Percentiles rank a stretch among this genome's conserved stretches.
These are phyloP conservation scores for Acacia concinna DNA, from an alignment of 331 rosid species.

Conservation along the genomic window DNA sequence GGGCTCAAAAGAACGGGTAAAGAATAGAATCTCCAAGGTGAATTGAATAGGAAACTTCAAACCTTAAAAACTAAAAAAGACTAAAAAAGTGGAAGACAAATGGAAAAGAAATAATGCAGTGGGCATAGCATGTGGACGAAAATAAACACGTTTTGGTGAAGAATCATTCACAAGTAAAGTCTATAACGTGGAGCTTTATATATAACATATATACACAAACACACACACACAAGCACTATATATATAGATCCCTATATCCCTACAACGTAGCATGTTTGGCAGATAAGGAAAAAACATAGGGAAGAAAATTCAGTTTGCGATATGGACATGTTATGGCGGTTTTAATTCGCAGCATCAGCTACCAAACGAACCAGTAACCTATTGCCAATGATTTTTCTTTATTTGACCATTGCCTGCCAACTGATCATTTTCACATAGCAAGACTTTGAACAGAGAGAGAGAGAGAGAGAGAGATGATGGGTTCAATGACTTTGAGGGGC, in stretches of 20 bases:
- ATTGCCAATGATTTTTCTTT: neutral
- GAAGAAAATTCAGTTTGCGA: neutral
- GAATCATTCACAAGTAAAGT: neutral
- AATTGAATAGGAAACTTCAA: neutral
- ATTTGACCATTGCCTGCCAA: neutral
- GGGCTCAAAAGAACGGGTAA: neutral
- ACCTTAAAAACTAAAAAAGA: neutral
- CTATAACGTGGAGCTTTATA: neutral
- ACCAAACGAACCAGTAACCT: neutral
- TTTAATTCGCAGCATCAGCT: neutral
- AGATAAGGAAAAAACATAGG: neutral
- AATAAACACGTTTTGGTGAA: neutral
- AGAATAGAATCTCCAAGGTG: neutral
- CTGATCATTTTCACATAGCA: neutral
- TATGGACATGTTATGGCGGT: neutral
- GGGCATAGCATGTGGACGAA: neutral
- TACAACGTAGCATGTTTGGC: conserved; percentile 1
- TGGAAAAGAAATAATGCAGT: neutral
- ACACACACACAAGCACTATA: no score
- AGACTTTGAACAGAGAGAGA: conserved; percentile 29
- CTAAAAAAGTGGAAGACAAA: neutral
- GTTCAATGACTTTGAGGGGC: conserved; percentile 34
- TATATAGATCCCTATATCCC: neutral
- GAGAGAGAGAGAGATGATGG: neutral
- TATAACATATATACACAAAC: neutral